Percentiles rank a stretch among this genome's conserved stretches.
These are phyloP conservation scores for Podospora didyma DNA, from an alignment of 495 filamentous ascomycete species.

Conservation along the genomic window DNA sequence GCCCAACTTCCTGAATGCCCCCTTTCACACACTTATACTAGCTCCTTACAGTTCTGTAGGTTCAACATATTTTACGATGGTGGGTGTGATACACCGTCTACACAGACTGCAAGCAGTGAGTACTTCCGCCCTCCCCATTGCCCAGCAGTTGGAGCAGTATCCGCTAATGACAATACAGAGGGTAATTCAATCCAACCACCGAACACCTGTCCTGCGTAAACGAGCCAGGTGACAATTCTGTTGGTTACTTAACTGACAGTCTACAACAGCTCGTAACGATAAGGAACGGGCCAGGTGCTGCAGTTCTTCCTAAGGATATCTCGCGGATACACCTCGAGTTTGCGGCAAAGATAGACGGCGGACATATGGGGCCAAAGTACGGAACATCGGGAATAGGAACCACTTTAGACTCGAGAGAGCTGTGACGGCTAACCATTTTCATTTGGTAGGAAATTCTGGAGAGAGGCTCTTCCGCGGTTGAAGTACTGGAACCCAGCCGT, in stretches of 20 bases:
- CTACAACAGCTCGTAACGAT: conserved; percentile 60
- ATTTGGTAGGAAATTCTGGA: conserved; percentile 75
- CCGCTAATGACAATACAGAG: background rate
- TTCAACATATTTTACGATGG: conserved; percentile 55
- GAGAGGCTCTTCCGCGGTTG: conserved; percentile 70
- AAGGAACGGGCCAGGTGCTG: conserved; percentile 76
- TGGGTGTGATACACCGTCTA: conserved; percentile 74
- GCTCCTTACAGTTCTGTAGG: conserved; percentile 1
- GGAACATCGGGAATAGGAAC: conserved; percentile 5
- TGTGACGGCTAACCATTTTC: no score
- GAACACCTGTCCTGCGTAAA: background rate
- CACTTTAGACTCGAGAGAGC: background rate
- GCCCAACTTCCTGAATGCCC: background rate
- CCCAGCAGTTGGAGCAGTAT: background rate
- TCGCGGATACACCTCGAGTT: conserved; percentile 83
- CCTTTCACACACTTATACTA: background rate
- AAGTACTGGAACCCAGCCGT: conserved; percentile 92
- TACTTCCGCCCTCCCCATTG: background rate
- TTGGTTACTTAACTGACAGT: conserved; percentile 1
- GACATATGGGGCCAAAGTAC: conserved; percentile 79
- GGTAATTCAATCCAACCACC: conserved; percentile 9
- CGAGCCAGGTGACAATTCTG: background rate
- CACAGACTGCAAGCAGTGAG: conserved; percentile 68
- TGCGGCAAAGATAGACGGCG: conserved; percentile 57
- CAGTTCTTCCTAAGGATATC: conserved; percentile 72